phyloP scores from a whole-genome alignment of 495 filamentous ascomycete species.

The Cercophora scortea region DNA sequence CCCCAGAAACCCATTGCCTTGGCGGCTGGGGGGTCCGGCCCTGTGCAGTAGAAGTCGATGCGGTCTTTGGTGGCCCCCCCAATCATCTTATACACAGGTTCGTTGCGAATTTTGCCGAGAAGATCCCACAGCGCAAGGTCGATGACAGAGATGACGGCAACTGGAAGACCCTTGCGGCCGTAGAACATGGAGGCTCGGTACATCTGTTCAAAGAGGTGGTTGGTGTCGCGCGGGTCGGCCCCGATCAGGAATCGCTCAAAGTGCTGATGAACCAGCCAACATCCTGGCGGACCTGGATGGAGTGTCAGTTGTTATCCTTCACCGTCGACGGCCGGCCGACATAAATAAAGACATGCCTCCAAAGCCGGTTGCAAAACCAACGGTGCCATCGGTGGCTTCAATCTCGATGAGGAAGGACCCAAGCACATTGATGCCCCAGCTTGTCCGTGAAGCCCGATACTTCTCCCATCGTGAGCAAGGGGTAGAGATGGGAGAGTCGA shows the following conservation, averaged over 20 bases:
- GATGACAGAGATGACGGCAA: constrained; percentile 88
- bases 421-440: constrained; percentile 92
- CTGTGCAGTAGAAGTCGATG: constrained; percentile 89
- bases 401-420: constrained; percentile 93
- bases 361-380: constrained; percentile 89
- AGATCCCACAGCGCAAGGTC: constrained; percentile 91
- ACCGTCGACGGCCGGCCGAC: background rate
- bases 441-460: constrained; percentile 78
- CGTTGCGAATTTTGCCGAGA: constrained; percentile 77
- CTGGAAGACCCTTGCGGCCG: constrained; percentile 80
- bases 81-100: constrained; percentile 92
- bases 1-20: constrained; percentile 81
- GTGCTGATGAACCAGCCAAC: constrained; percentile 87
- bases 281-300: constrained; percentile 63
- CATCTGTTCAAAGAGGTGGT: constrained; percentile 89
- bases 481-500: constrained; percentile 84
- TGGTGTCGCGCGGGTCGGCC: constrained; percentile 80
- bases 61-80: constrained; percentile 74
- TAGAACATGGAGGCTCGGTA: constrained; percentile 94
- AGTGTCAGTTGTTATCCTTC: constrained; percentile 2
- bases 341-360: constrained; percentile 47
- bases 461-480: constrained; percentile 84
- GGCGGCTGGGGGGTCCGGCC: constrained; percentile 70
- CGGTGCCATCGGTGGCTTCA: constrained; percentile 78
- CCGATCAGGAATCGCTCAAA: constrained; percentile 87